Conservation (phyloP, 371 early-diverging fungal species). For the Lichtheimia ornata region DNA sequence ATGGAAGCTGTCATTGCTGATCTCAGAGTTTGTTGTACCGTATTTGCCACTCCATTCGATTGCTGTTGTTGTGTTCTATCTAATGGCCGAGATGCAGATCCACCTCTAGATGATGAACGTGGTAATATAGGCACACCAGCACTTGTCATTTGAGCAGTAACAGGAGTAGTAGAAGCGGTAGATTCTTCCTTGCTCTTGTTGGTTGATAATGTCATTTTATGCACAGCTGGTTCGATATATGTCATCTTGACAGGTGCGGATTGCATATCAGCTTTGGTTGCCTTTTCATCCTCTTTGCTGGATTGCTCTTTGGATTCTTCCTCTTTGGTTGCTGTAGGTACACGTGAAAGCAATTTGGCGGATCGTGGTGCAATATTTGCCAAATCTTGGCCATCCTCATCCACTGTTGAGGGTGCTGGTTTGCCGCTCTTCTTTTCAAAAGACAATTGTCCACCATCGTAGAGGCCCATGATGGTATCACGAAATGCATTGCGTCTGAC, state of each 20-base stretch:
- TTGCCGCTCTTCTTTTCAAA: neutral
- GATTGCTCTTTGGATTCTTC: neutral
- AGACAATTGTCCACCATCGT: slow-evolving; percentile 24
- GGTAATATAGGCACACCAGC: neutral
- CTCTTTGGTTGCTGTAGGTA: slow-evolving; percentile 14
- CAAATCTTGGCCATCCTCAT: slow-evolving; percentile 15
- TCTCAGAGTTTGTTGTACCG: too few relatives aligned
- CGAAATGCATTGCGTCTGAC: slow-evolving; percentile 17
- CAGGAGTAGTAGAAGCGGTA: neutral
- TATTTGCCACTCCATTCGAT: too few relatives aligned
- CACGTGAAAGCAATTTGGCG: slow-evolving; percentile 27
- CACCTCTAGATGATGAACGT: slow-evolving; percentile 2
- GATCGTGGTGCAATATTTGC: slow-evolving; percentile 25
- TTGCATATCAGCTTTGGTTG: neutral
- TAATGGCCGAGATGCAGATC: neutral
- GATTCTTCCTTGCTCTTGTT: neutral
- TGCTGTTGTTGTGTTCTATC: too few relatives aligned
- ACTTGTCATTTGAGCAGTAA: neutral
- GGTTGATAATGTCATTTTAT: slow-evolving; percentile 25
- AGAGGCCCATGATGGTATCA: slow-evolving; percentile 46
- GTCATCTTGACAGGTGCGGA: slow-evolving; percentile 37
- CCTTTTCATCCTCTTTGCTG: neutral
- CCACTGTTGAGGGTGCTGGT: neutral
- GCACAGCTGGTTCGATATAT: slow-evolving; percentile 35
- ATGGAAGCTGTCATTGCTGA: slow-evolving; percentile 8